Evolutionary conservation across 352 stramenopile species (phyloP).

Genomic region (Blastocystis sp.): DNA sequence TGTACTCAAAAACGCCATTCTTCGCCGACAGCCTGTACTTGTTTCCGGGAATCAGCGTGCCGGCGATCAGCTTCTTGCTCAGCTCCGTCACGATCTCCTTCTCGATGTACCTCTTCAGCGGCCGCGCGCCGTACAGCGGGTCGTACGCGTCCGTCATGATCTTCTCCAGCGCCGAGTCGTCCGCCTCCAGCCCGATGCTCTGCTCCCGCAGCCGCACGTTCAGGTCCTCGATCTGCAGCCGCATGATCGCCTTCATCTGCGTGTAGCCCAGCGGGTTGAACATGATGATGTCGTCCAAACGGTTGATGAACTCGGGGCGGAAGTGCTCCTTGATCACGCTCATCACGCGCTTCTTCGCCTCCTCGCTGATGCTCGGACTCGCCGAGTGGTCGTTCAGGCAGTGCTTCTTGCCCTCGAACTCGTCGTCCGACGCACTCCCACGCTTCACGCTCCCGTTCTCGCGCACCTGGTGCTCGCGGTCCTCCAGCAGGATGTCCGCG

Average conservation of each 20-base stretch:
- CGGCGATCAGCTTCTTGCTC: conserved; percentile 52
- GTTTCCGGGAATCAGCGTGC: conserved; percentile 11
- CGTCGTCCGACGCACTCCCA: conserved; percentile 64
- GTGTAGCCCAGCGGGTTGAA: conserved; percentile 86
- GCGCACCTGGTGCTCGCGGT: conserved; percentile 77
- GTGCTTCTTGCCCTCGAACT: not conserved
- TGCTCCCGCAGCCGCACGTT: conserved; percentile 78
- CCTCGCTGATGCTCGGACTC: not conserved
- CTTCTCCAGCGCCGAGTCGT: conserved; percentile 79
- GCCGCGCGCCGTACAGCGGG: conserved; percentile 86
- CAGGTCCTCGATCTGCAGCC: conserved; percentile 82
- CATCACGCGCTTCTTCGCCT: conserved; percentile 80
- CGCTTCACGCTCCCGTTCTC: conserved; percentile 71
- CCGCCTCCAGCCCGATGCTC: conserved; percentile 77
- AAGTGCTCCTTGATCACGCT: conserved; percentile 82
- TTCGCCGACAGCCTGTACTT: not conserved
- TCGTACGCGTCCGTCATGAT: conserved; percentile 88
- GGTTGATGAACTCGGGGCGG: conserved; percentile 90
- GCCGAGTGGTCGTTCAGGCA: not conserved
- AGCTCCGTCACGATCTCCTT: conserved; percentile 85
- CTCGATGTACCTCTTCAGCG: conserved; percentile 91
- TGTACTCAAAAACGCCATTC: conserved; percentile 46
- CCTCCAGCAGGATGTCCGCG: conserved; percentile 69
- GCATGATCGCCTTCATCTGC: conserved; percentile 86
- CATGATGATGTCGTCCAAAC: conserved; percentile 90